Conservation (phyloP, 1,284 basidiomycete genomes). For the Cryptococcus deneoformans region DNA sequence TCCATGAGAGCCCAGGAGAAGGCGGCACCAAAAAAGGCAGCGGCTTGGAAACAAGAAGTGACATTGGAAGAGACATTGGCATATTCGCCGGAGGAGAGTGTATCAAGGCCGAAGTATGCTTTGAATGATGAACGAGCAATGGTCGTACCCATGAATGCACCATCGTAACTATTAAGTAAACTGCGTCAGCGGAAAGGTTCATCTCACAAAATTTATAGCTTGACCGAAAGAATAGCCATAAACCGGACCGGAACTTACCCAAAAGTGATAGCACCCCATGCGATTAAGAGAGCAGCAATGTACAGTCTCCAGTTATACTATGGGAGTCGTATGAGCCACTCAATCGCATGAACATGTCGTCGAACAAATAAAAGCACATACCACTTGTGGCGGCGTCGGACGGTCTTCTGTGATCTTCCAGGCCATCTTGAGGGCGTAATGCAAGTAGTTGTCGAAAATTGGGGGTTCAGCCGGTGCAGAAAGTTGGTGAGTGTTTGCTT, state of each 20-base stretch:
- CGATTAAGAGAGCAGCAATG: slow-evolving; percentile 3
- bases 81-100: slow-evolving; percentile 16
- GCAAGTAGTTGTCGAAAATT: too few relatives aligned
- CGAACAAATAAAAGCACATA: neutral
- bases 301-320: slow-evolving; percentile 8
- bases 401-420: slow-evolving; percentile 5
- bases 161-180: slow-evolving; percentile 45
- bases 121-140: slow-evolving; percentile 54
- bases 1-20: slow-evolving; percentile 28
- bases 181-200: neutral
- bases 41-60: slow-evolving; percentile 47
- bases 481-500: too few relatives aligned
- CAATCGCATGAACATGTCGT: too few relatives aligned
- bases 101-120: slow-evolving; percentile 47
- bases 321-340: too few relatives aligned
- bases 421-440: neutral
- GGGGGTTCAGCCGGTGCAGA: too few relatives aligned
- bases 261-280: slow-evolving; percentile 1
- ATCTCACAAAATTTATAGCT: too few relatives aligned
- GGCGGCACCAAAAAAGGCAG: slow-evolving; percentile 41
- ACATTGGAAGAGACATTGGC: slow-evolving; percentile 40
- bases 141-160: slow-evolving; percentile 53
- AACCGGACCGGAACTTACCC: neutral
- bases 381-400: slow-evolving; percentile 5
- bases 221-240: too few relatives aligned